These are phyloP conservation scores for Prunus persica DNA, from an alignment of 306 rosid genomes.

Conservation along the genomic window Prunus_persica_NCBIv2 NC_034012.1:16675501-16676000, in stretches of 20 bases:
- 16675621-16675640: slow-evolving; percentile 10
- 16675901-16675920: accelerated
- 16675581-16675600: slow-evolving; percentile 31
- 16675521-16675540: slow-evolving; percentile 26
- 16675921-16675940: too few relatives aligned
- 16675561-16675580: slow-evolving; percentile 56
- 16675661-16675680: slow-evolving; percentile 14
- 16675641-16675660: background rate
- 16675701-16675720: slow-evolving; percentile 45
- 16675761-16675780: too few relatives aligned
- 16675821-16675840: accelerated
- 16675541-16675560: slow-evolving; percentile 52
- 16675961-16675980: too few relatives aligned
- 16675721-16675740: background rate
- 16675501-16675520: slow-evolving; percentile 24
- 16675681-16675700: slow-evolving; percentile 28
- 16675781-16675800: background rate
- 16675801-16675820: too few relatives aligned
- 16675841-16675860: too few relatives aligned
- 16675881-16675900: accelerated
- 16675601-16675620: slow-evolving; percentile 31
- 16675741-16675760: background rate
- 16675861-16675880: accelerated
- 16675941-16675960: too few relatives aligned
- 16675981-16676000: too few relatives aligned